These are phyloP conservation scores for Penicillium macrosclerotiorum DNA, from an alignment of 495 filamentous ascomycete species.

Conservation along the genomic window DNA sequence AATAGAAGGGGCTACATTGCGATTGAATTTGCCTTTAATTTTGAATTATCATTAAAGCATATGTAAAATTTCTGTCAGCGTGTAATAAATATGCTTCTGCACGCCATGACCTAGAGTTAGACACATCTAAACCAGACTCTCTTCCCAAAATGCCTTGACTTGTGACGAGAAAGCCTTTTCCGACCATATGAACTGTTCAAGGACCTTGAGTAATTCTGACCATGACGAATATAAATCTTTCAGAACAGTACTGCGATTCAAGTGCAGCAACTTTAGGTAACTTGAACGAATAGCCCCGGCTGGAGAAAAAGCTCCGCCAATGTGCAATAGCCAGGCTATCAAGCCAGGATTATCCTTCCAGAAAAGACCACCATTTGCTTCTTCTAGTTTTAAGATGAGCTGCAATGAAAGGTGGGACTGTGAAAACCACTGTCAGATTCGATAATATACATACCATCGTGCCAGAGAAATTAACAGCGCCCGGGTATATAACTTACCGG, in stretches of 20 bases:
- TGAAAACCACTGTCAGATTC: not conserved
- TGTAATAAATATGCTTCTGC: not conserved
- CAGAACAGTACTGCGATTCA: conserved; percentile 8
- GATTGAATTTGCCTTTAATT: too few species aligned
- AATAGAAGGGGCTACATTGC: too few species aligned
- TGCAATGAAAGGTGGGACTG: conserved; percentile 35
- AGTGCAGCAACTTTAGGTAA: conserved; percentile 27
- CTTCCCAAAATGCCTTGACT: conserved; percentile 31
- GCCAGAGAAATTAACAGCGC: not conserved
- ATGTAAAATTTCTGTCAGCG: too few species aligned
- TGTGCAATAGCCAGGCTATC: conserved; percentile 35
- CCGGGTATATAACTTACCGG: conserved; percentile 22
- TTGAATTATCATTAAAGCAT: too few species aligned
- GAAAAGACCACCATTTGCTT: conserved; percentile 16
- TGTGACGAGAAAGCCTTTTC: conserved; percentile 33
- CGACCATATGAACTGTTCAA: conserved; percentile 40
- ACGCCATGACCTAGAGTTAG: too few species aligned
- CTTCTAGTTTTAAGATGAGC: conserved; percentile 29
- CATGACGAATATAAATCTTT: conserved; percentile 18
- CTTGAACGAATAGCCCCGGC: conserved; percentile 24
- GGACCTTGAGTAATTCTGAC: conserved; percentile 22
- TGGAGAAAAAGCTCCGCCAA: conserved; percentile 40
- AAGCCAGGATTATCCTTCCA: conserved; percentile 30
- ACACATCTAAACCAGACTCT: conserved; percentile 7
- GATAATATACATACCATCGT: not conserved